Evolutionary conservation across 2,329 filamentous ascomycete genomes (phyloP).

Genomic region (Colletotrichum siamense): DNA sequence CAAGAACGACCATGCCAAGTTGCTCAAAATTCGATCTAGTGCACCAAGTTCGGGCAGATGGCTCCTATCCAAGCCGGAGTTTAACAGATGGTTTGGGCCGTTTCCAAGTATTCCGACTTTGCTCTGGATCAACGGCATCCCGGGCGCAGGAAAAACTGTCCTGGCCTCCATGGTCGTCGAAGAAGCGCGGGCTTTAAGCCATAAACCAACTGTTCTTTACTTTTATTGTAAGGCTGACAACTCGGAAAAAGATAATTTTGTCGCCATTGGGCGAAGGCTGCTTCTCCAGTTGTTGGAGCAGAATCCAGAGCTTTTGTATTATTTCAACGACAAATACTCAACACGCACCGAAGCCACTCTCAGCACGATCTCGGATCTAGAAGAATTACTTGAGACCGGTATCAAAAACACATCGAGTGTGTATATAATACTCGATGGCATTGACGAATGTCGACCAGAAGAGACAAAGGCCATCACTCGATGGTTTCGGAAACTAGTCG

Average conservation of each 20-base stretch:
- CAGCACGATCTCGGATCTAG: neutral
- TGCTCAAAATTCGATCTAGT: neutral
- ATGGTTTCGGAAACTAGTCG: neutral
- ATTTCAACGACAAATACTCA: neutral
- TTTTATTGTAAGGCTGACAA: neutral
- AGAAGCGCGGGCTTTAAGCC: neutral
- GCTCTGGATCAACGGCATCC: neutral
- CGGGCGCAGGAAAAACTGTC: neutral
- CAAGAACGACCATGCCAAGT: neutral
- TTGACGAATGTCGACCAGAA: neutral
- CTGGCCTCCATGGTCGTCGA: neutral
- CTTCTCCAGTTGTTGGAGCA: neutral
- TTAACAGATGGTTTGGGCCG: neutral
- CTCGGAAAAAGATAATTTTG: neutral
- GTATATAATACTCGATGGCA: neutral
- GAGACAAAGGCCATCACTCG: neutral
- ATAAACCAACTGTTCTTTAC: neutral
- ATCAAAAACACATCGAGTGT: neutral
- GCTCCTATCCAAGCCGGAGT: neutral
- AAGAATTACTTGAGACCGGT: neutral
- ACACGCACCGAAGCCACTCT: neutral
- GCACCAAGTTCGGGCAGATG: neutral
- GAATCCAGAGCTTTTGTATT: neutral
- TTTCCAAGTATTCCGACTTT: neutral
- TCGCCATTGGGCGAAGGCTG: neutral